These are phyloP conservation scores for Rubia occidens DNA, from an alignment of 305 asterid species.

Conservation along the genomic window DNA sequence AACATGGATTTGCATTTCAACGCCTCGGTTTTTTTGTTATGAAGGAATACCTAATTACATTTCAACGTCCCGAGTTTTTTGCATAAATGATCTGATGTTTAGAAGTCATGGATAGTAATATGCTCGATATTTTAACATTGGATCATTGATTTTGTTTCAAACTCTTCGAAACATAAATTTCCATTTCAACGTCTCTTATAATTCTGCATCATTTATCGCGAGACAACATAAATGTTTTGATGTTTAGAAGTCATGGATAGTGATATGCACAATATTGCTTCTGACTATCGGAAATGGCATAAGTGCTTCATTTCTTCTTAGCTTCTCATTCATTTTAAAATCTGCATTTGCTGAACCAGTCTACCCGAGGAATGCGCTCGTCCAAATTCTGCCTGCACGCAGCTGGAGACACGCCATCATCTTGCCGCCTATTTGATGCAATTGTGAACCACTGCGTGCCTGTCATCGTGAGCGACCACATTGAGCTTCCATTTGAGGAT, in stretches of 20 bases:
- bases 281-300: neutral
- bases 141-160: neutral
- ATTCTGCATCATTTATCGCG: neutral
- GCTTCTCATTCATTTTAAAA: conserved; percentile 19
- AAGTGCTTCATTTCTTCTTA: neutral
- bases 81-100: neutral
- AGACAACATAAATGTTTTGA: no score
- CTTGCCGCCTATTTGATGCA: conserved; percentile 86
- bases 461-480: conserved; percentile 68
- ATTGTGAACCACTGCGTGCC: conserved; percentile 84
- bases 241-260: no score
- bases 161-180: neutral
- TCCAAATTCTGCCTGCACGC: conserved; percentile 83
- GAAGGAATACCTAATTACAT: neutral
- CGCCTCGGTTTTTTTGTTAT: neutral
- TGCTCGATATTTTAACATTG: neutral
- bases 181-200: neutral
- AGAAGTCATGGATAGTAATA: no score
- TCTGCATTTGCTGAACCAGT: conserved; percentile 31
- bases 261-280: no score
- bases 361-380: conserved; percentile 70
- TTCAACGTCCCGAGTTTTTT: no score
- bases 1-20: neutral
- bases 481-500: conserved; percentile 77
- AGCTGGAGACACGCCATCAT: conserved; percentile 94